These are phyloP conservation scores for Arabis alpina DNA, from an alignment of 345 rosid genomes.

Conservation along the genomic window DNA sequence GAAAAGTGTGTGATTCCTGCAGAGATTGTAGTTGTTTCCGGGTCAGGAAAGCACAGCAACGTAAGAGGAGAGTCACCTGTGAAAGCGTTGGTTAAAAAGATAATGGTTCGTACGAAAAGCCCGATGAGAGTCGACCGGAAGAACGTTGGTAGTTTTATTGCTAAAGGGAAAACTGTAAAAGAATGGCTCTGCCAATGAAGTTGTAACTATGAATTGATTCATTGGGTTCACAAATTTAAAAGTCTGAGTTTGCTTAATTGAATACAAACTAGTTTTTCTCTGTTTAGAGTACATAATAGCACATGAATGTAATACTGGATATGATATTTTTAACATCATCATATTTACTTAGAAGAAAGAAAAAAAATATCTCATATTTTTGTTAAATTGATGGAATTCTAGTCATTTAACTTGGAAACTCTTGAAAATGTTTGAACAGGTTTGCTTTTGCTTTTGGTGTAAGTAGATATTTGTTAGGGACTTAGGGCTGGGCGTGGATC, in stretches of 20 bases:
- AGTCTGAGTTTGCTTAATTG: not conserved
- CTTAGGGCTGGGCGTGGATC: too few relatives aligned
- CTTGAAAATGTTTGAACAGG: too few relatives aligned
- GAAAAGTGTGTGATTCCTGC: slow-evolving; percentile 51
- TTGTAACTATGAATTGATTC: not conserved
- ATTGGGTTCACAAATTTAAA: not conserved
- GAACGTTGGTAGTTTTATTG: slow-evolving; percentile 71
- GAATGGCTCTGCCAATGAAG: slow-evolving; percentile 54
- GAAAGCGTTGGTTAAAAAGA: slow-evolving; percentile 58
- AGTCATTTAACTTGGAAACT: too few relatives aligned
- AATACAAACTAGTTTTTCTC: not conserved
- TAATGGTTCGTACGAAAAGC: slow-evolving; percentile 55
- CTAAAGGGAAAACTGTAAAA: slow-evolving; percentile 65
- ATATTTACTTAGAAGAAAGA: too few relatives aligned
- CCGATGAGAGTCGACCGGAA: slow-evolving; percentile 78
- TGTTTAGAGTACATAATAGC: not conserved
- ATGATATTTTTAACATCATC: too few relatives aligned
- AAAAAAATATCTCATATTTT: too few relatives aligned
- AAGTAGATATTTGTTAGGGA: too few relatives aligned
- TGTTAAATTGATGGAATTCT: too few relatives aligned
- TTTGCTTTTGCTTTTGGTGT: too few relatives aligned
- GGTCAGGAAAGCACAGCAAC: slow-evolving; percentile 74
- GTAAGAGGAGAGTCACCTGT: slow-evolving; percentile 79
- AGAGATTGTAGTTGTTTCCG: slow-evolving; percentile 69
- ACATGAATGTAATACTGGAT: not conserved